Percentiles rank a stretch among this genome's conserved stretches.
phyloP scores from a whole-genome alignment of 148 eudicot species.

The Talinum fruticosum region DNA sequence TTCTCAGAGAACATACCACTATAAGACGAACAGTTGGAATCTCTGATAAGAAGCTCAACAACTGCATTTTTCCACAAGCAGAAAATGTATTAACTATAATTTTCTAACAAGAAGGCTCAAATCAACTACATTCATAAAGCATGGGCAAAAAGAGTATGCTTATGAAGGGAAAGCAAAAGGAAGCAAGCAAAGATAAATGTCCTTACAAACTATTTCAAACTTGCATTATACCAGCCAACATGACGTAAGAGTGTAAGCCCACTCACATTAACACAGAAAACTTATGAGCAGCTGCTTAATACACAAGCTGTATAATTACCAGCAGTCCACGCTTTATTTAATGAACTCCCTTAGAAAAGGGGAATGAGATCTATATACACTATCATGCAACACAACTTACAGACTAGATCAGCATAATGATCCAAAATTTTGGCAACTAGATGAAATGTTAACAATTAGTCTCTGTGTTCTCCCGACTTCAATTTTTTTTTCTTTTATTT shows the following conservation, averaged over 20 bases:
- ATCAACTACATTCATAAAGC: constrained; percentile 2
- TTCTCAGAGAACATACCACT: constrained; percentile 58
- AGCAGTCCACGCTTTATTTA: not conserved
- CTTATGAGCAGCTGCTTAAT: not conserved
- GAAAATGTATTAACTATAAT: constrained; percentile 13
- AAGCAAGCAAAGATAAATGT: not conserved
- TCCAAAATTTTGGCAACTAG: not conserved
- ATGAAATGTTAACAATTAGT: not conserved
- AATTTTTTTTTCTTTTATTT: not conserved
- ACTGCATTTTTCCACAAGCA: constrained; percentile 51
- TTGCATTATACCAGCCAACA: not conserved
- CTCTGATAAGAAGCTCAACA: constrained; percentile 81
- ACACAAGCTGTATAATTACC: not conserved
- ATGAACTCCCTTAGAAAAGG: not conserved
- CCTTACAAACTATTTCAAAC: not conserved
- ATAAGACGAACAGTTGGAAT: constrained; percentile 69
- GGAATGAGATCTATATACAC: not conserved
- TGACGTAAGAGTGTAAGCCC: not conserved
- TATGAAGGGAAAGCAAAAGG: not conserved
- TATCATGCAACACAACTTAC: not conserved
- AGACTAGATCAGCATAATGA: not conserved
- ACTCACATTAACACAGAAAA: not conserved
- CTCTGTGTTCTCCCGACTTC: not conserved
- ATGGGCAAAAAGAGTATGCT: not conserved
- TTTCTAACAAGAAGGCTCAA: constrained; percentile 2